Percentiles rank a stretch among this genome's conserved stretches.
These are phyloP conservation scores for Cruciata laevipes DNA, from an alignment of 257 asterid species.

Conservation along the genomic window DNA sequence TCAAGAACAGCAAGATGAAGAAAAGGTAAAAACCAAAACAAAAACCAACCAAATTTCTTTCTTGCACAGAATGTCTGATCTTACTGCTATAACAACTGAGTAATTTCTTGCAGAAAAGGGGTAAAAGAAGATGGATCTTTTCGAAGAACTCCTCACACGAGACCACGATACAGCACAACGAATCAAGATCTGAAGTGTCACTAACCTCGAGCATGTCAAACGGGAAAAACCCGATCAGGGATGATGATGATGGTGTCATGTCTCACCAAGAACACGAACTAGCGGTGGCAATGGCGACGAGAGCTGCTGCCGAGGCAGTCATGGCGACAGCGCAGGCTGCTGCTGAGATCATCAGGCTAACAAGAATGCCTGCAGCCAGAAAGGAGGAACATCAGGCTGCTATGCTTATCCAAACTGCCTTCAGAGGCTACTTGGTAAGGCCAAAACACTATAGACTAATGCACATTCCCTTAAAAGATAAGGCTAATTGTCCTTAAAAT, in stretches of 20 bases:
- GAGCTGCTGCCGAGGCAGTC: conserved; percentile 49
- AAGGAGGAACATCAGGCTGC: conserved; percentile 38
- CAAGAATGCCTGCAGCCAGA: conserved; percentile 19
- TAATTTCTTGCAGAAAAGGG: conserved; percentile 44
- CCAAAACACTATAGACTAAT: not conserved
- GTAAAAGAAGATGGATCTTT: conserved; percentile 67
- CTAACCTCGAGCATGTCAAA: conserved; percentile 2
- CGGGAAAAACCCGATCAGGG: conserved; percentile 6
- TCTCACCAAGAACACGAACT: conserved; percentile 24
- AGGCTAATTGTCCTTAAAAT: not conserved
- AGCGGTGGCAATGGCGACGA: conserved; percentile 42
- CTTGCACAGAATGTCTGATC: not conserved
- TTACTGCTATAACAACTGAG: too few species aligned
- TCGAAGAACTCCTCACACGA: conserved; percentile 35
- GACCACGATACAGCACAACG: conserved; percentile 55
- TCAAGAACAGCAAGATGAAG: conserved; percentile 40
- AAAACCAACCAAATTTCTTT: not conserved
- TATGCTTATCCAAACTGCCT: conserved; percentile 52
- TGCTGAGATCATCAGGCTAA: conserved; percentile 37
- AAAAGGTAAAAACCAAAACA: conserved; percentile 31
- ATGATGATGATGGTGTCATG: conserved; percentile 16
- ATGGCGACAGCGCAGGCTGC: conserved; percentile 48
- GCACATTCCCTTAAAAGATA: not conserved
- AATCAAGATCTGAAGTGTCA: conserved; percentile 11
- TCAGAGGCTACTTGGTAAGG: conserved; percentile 79